These are phyloP conservation scores for Sphagnum tenellum DNA, from an alignment of 225 moss, liverwort and hornwort species.

Conservation along the genomic window DNA sequence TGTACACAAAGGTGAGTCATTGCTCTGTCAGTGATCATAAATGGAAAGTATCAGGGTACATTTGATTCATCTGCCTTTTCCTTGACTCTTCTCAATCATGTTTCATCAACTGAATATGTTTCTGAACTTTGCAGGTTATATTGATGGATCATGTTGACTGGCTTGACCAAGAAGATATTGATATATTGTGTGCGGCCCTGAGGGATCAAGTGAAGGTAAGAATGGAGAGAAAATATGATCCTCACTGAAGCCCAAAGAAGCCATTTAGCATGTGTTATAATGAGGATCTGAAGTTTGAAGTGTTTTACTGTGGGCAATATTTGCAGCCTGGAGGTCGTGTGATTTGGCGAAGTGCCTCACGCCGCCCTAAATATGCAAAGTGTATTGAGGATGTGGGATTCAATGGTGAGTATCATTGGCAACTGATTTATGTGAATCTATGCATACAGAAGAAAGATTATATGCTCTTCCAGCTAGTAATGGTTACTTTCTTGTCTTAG, in stretches of 20 bases:
- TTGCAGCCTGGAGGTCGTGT: conserved; percentile 89
- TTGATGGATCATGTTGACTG: conserved; percentile 99
- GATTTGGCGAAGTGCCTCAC: conserved; percentile 97
- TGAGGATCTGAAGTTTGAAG: too few species aligned
- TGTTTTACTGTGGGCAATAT: background rate
- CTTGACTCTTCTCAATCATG: too few species aligned
- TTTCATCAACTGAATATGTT: too few species aligned
- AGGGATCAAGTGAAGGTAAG: conserved; percentile 74
- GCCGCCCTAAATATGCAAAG: conserved; percentile 73
- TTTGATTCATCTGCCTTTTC: too few species aligned
- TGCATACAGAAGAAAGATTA: background rate
- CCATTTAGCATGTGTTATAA: too few species aligned
- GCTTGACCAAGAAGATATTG: conserved; percentile 82
- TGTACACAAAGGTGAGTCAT: conserved; percentile 64
- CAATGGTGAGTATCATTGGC: conserved; percentile 35
- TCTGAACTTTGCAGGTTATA: conserved; percentile 50
- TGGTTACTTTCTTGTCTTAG: too few species aligned
- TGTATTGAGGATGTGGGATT: conserved; percentile 81
- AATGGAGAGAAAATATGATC: background rate
- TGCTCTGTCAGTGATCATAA: too few species aligned
- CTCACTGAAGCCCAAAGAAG: background rate
- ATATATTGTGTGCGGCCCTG: conserved; percentile 74
- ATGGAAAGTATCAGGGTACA: too few species aligned
- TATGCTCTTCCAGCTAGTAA: background rate
- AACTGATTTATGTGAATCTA: background rate